These are phyloP conservation scores for Cydonia oblonga DNA, from an alignment of 331 rosid genomes.

Conservation along the genomic window DNA sequence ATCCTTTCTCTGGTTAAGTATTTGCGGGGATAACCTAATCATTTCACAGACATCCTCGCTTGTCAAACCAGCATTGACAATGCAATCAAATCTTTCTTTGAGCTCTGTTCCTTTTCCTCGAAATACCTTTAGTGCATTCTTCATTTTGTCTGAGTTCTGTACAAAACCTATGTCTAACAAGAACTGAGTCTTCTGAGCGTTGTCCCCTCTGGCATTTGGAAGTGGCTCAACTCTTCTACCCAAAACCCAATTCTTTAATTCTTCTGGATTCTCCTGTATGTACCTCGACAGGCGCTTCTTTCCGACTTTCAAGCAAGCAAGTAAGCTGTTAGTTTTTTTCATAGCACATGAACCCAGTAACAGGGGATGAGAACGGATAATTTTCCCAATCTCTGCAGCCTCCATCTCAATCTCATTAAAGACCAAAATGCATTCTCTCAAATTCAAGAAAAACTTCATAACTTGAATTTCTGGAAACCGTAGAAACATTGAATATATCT, in stretches of 20 bases:
- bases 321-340: constrained; percentile 47
- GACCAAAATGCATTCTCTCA: constrained; percentile 36
- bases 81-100: constrained; percentile 58
- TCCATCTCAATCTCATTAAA: constrained; percentile 52
- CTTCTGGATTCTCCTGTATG: constrained; percentile 46
- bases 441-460: constrained; percentile 35
- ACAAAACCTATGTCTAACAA: constrained; percentile 48
- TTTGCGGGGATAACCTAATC: constrained; percentile 47
- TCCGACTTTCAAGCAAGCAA: constrained; percentile 37
- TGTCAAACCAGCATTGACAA: constrained; percentile 55
- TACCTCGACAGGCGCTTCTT: constrained; percentile 41
- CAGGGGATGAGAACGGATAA: constrained; percentile 40
- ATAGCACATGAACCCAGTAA: constrained; percentile 43
- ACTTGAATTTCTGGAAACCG: constrained; percentile 45
- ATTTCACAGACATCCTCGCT: constrained; percentile 34
- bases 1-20: constrained; percentile 46
- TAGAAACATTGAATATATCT: constrained; percentile 26
- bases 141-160: constrained; percentile 34
- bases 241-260: constrained; percentile 43
- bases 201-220: too few relatives aligned
- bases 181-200: constrained; percentile 30
- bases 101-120: constrained; percentile 69
- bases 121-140: constrained; percentile 29
- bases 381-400: constrained; percentile 36
- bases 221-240: constrained; percentile 34